phyloP scores from a whole-genome alignment of 768 basidiomycete genomes.

The Leccinum imitatum region DNA sequence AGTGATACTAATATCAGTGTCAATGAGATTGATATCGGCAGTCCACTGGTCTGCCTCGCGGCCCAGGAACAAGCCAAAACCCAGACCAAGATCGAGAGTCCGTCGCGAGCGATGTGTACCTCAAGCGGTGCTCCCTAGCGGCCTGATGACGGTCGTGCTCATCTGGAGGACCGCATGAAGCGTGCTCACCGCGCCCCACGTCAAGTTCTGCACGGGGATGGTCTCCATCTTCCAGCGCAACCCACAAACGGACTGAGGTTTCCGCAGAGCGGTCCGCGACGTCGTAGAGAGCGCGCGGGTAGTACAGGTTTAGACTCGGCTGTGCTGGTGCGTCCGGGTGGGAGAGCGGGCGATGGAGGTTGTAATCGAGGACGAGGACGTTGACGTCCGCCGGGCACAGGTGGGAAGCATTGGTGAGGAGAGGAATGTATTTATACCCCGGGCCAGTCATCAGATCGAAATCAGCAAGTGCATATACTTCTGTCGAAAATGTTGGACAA shows the following conservation, averaged over 20 bases:
- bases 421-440: conserved; percentile 13
- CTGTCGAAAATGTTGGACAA: conserved; percentile 13
- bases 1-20: background rate
- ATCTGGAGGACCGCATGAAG: conserved; percentile 37
- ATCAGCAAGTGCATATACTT: conserved; percentile 1
- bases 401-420: conserved; percentile 6
- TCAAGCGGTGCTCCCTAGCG: conserved; percentile 17
- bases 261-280: conserved; percentile 40
- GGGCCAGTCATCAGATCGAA: conserved; percentile 9
- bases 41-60: too few relatives aligned
- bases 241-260: conserved; percentile 43
- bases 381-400: conserved; percentile 31
- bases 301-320: conserved; percentile 33
- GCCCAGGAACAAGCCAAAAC: too few relatives aligned
- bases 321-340: background rate
- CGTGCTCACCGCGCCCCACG: conserved; percentile 32
- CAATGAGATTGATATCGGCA: too few relatives aligned
- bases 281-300: conserved; percentile 42
- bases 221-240: conserved; percentile 61
- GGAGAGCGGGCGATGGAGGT: conserved; percentile 49
- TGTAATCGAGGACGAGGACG: conserved; percentile 55
- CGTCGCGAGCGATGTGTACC: conserved; percentile 54
- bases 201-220: conserved; percentile 41
- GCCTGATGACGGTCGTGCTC: conserved; percentile 14
- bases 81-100: conserved; percentile 44